Base-by-base conservation (phyloP, 768 basidiomycete genomes). In the Leucocoprinus sp. region DNA sequence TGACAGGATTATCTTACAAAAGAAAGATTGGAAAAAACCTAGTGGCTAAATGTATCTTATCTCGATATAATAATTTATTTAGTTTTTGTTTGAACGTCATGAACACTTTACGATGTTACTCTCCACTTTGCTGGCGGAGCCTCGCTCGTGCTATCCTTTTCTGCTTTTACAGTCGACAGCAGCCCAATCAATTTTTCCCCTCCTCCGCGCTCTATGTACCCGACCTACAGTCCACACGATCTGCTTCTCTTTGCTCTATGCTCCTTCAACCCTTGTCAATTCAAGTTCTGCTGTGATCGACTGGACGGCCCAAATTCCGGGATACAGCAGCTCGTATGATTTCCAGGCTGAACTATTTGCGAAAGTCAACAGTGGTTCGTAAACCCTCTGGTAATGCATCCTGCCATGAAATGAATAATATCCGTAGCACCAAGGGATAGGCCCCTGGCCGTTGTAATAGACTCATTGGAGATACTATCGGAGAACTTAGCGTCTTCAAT, bases 391-490 rank as follows among this genome's bases (percentile, higher is more conserved):
- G 44, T 42, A 35, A 34, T 21, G 28, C 28, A 34, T 2, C 14
- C n/a, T 9, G 7, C 34, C 37, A 9, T n/a, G 9, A 18, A 29
- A 46, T 42, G 24, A 8, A 3, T 36, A 15, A 41, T 34, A 31
- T 31, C 31, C n/a, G 4, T 34, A 60, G 57, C 46, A 26, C 43
- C 55, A 37, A 41, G 57, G 74, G 74, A 61, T 37, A 69, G 71
- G 23, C 67, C 80, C n/a, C 48, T 85, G 22, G 74, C 70, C 50
- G 72, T 88, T 18, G 59, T 84, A 42, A 68, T 92, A 27, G 90
- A 92, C 59, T 85, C 85, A 15, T 61, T 80, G 14, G 82, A 88
- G 53, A 82, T 78, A 3, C 61, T 91, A 18, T 57, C 70, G 4
- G 66, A 74, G 8, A 83, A 89, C 55, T 56, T 76, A 18, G 71